Evolutionary conservation across 2,329 filamentous ascomycete genomes (phyloP), one percentile per base, ranked within the genome.

Genomic region (Alternaria burnsii): DNA sequence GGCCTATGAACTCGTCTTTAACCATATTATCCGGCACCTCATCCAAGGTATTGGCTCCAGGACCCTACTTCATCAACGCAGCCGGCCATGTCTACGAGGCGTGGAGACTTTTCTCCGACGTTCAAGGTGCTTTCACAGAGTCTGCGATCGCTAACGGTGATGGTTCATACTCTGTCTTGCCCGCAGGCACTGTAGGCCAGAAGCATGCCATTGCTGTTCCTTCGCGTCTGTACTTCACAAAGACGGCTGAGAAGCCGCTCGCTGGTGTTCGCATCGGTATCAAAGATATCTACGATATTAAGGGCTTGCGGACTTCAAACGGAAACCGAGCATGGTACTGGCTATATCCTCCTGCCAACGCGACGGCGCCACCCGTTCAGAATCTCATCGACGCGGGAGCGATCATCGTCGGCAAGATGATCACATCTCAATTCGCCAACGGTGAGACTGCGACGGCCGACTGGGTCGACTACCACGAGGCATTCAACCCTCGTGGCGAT

Each of bases 201-300:
- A 32, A 79, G 83, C 50, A 82, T 79, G 68, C 70, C 5, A 57
- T 72, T 24, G 70, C 70, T 4, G 88, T 90, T 0, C 87, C 87
- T 4, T 89, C 87, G 7, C 81, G 88, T 73, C 71, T 20, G 76
- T 82, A 16, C 75, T 85, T 24, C 78, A 83, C 80, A 3, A 83
- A 80, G 46, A 86, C 84, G 0, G 68, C 74, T 0, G 78, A 82
- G 79, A 30, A 79, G 85, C 48, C 83, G 79, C 79, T 90, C 0
- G 84, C 86, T 5, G 88, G 88, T 9, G 87, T 89, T 0, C 87
- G 88, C 18, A 72, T 90, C 0, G 87, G 83, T 0, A 81, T 90
- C 55, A 91, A 90, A 71, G 88, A 90, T 86, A 12, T 89, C 85
- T 22, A 81, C 86, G 53, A 88, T 62, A 74, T 89, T 40, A 81